Evolutionary conservation across 108 stramenopile species (phyloP).

Genomic region (Nannochloropsis gaditana): DNA sequence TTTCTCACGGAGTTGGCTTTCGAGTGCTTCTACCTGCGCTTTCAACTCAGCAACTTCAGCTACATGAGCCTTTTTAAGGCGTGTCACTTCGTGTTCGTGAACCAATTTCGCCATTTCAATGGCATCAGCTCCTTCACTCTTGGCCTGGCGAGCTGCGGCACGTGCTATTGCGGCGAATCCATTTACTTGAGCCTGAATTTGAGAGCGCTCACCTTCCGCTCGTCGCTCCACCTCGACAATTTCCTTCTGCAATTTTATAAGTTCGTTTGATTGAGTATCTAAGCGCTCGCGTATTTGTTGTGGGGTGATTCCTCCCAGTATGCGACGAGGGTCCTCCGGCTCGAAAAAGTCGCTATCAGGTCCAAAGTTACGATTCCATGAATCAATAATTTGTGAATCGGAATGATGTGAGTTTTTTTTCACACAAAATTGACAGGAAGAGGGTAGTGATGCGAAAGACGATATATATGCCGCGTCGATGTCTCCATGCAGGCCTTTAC

Average conservation of each 20-base stretch:
- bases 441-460: too few species aligned
- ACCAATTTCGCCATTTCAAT: not conserved
- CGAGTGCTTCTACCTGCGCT: not conserved
- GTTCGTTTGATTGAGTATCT: not conserved
- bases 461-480: too few species aligned
- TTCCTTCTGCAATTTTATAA: not conserved
- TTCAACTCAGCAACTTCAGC: not conserved
- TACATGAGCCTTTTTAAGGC: not conserved
- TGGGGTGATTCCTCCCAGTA: not conserved
- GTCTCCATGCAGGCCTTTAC: too few species aligned
- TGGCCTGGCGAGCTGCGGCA: not conserved
- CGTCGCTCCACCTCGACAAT: not conserved
- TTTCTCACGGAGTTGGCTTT: not conserved
- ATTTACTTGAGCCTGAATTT: not conserved
- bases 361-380: not conserved
- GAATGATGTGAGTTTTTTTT: too few species aligned
- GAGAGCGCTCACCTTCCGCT: not conserved
- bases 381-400: not conserved
- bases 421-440: too few species aligned
- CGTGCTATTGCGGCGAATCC: not conserved
- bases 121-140: not conserved
- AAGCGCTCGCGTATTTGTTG: not conserved
- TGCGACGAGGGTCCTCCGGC: conserved; percentile 1
- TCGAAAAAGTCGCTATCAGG: conserved; percentile 15
- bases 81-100: not conserved